Evolutionary conservation across 257 asterid species (phyloP).

Genomic region (Solanum peruvianum): DNA sequence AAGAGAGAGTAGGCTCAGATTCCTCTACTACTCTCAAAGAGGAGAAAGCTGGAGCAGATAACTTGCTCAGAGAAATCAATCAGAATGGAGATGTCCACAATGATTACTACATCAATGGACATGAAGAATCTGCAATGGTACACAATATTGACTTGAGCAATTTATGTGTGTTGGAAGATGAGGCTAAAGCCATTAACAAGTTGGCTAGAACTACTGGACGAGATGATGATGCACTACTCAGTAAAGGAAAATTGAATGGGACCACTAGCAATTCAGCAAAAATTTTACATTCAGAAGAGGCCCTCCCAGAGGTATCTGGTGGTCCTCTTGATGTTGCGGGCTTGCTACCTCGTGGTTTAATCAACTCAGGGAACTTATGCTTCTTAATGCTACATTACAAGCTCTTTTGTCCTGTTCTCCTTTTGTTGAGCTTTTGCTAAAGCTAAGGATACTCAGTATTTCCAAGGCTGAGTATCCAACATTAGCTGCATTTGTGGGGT

Average conservation of each 20-base stretch:
- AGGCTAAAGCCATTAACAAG: conserved; percentile 9
- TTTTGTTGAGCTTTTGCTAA: conserved; percentile 63
- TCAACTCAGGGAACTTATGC: conserved; percentile 84
- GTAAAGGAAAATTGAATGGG: conserved; percentile 23
- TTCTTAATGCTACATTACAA: conserved; percentile 88
- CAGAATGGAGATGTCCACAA: conserved; percentile 39
- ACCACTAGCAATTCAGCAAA: conserved; percentile 15
- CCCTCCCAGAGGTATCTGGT: conserved; percentile 15
- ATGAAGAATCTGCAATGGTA: conserved; percentile 6
- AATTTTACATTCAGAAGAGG: conserved; percentile 15
- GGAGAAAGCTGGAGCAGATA: conserved; percentile 12
- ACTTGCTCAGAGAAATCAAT: conserved; percentile 6
- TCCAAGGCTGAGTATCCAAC: conserved; percentile 72
- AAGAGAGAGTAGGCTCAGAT: conserved; percentile 9
- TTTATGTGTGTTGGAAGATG: conserved; percentile 24
- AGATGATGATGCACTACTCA: conserved; percentile 11
- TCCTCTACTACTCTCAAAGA: conserved; percentile 14
- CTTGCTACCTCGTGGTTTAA: conserved; percentile 71
- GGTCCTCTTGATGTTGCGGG: conserved; percentile 29
- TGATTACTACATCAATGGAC: conserved; percentile 11
- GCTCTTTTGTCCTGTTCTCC: conserved; percentile 88
- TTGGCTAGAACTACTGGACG: conserved; percentile 4
- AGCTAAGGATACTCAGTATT: conserved; percentile 36
- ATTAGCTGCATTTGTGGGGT: conserved; percentile 56
- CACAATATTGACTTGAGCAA: conserved; percentile 15